These are phyloP conservation scores for Dacryopinax primogenitus DNA, from an alignment of 768 basidiomycete genomes.

Conservation along the genomic window DNA sequence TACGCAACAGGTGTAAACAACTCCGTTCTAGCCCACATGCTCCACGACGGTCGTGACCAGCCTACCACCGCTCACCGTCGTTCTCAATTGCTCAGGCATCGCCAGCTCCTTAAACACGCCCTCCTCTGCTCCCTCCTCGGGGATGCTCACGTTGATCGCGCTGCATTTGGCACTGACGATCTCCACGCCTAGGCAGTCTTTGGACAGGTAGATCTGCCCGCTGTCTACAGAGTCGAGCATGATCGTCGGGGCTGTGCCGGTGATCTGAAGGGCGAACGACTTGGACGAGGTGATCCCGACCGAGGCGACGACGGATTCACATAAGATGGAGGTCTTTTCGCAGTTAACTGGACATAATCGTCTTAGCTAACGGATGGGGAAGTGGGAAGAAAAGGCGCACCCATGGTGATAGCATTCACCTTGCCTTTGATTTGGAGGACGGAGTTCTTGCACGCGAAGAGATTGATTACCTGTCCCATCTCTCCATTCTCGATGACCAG, in stretches of 20 bases:
- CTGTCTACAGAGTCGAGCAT: slow-evolving; percentile 91
- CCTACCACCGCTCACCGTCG: slow-evolving; percentile 65
- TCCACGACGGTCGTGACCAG: slow-evolving; percentile 82
- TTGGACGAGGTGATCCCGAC: slow-evolving; percentile 82
- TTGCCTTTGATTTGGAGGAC: slow-evolving; percentile 82
- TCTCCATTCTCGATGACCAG: slow-evolving; percentile 65
- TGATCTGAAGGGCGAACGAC: slow-evolving; percentile 86
- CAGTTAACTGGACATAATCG: slow-evolving; percentile 56
- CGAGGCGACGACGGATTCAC: slow-evolving; percentile 86
- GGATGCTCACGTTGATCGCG: slow-evolving; percentile 78
- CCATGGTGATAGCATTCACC: slow-evolving; percentile 81
- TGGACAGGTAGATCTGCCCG: slow-evolving; percentile 87
- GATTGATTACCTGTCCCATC: slow-evolving; percentile 70
- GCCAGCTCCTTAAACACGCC: slow-evolving; percentile 82
- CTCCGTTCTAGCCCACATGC: slow-evolving; percentile 37
- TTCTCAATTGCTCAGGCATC: slow-evolving; percentile 92
- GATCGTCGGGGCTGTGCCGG: slow-evolving; percentile 78
- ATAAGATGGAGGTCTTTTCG: slow-evolving; percentile 70
- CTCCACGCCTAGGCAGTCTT: slow-evolving; percentile 62
- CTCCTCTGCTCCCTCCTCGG: slow-evolving; percentile 77
- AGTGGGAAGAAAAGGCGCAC: slow-evolving; percentile 34
- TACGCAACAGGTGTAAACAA: background rate
- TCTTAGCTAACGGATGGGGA: background rate
- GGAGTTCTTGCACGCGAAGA: slow-evolving; percentile 81
- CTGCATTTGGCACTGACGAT: slow-evolving; percentile 92